A percentile compares a stretch with the other conserved stretches of the same genome.
These are phyloP conservation scores for Melocanna baccifera DNA, from an alignment of 176 grass and related monocot species.

Conservation along the genomic window DNA sequence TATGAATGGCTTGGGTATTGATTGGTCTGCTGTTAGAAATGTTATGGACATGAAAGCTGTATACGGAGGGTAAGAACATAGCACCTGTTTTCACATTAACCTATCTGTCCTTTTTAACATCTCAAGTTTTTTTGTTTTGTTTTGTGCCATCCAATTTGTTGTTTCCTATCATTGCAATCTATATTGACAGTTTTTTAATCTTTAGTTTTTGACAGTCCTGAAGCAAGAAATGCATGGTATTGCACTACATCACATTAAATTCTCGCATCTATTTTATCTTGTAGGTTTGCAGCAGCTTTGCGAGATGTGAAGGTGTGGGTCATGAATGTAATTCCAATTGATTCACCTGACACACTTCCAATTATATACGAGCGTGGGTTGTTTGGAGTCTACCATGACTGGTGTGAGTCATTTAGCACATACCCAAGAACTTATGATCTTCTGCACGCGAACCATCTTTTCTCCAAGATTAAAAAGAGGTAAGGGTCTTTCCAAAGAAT, in stretches of 20 bases:
- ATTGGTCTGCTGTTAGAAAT: constrained; percentile 75
- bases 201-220: not conserved
- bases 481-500: constrained; percentile 11
- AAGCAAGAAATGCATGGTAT: not conserved
- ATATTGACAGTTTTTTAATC: not conserved
- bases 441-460: constrained; percentile 70
- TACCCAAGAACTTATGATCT: constrained; percentile 89
- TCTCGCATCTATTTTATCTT: constrained; percentile 2
- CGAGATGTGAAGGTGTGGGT: constrained; percentile 76
- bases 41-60: constrained; percentile 92
- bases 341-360: constrained; percentile 74
- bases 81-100: not conserved
- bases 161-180: not conserved
- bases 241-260: not conserved
- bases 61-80: constrained; percentile 73
- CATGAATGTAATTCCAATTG: constrained; percentile 74
- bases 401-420: constrained; percentile 90
- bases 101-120: not conserved
- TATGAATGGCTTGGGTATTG: constrained; percentile 56
- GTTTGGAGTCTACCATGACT: constrained; percentile 79
- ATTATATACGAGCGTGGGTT: constrained; percentile 81
- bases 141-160: not conserved
- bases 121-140: not conserved
- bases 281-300: constrained; percentile 79
- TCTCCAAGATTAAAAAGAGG: constrained; percentile 81